Base-by-base conservation (phyloP, 1,139 yeast species). In the Taiozyma sp. region DNA sequence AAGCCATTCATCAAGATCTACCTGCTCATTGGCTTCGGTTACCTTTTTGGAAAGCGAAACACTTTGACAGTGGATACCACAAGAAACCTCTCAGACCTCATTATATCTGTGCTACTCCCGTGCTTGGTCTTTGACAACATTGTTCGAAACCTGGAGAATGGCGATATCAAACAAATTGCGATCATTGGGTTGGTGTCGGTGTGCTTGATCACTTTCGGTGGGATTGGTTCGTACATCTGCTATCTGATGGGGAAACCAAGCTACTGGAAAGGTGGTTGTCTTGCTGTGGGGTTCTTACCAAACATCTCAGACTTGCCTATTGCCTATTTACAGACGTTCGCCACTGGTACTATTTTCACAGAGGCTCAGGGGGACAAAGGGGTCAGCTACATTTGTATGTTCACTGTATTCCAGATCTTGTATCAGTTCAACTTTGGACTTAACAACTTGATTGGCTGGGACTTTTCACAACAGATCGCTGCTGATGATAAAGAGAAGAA, bases 1-100 rank as follows among this genome's bases (percentile, higher is more conserved):
- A 89, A 88, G 70, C 97, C 97, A 21, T 85, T 90, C 55, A 79
- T 89, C 69, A 90, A 90, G 69, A 88, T 90, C 59, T 88, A 89
- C 63, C 69, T 88, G 62, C 86, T 88, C 62, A 80, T 88, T 6
- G 87, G 79, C 8, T 64, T 83, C 26, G 97, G 97, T 7, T 86
- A 75, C 60, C 65, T 71, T 39, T 70, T 89, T 21, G 88, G 96
- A 6, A 77, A 76, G 54, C 69, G 73, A 60, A 85, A 87, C 62
- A 79, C 89, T 34, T 67, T 90, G n/a, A 75, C 88, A 1, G 93
- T 87, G 5, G 83, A 88, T 29, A 85, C 95, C 9, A 80, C 88
- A 45, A 71, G 86, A 60, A 85, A 84, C 51, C 75, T 89, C 32
- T 83, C 93, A 6, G 83, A 83, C 54, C 72, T 85, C 28, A 78